Evolutionary conservation across 176 grass and related monocot species (phyloP), one percentile per base, ranked within the genome.

Genomic region (Miscanthus lutarioriparius): DNA sequence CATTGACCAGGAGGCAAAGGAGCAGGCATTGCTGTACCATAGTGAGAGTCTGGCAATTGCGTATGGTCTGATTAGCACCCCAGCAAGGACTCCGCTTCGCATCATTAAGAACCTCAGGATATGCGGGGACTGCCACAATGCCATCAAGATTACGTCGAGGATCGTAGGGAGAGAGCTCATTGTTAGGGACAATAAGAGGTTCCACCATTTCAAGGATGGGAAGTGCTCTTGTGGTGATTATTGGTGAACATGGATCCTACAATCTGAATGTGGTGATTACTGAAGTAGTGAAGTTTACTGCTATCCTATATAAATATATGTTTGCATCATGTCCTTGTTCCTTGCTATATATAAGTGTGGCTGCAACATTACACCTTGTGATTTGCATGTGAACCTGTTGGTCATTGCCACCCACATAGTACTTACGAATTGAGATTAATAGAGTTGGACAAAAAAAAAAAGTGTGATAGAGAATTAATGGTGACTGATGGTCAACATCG

Each of bases 41-140:
- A 71, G 68, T 25, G 68, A 71, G 68, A 41, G 68, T 37, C 37
- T 71, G 68, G 68, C 68, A 15, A 43, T 71, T 71, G 68, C 68
- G 6, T 71, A 71, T 43, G 68, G 68, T 71, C 68, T 71, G 68
- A 71, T 71, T 71, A 71, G 68, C 68, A 71, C 68, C 68, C 68
- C 68, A 7, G 68, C 68, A 71, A 41, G 68, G 68, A 71, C 68
- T 25, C 68, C 68, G 5, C 68, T 71, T 43, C 68, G 68, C 37
- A 71, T 41, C 37, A 71, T 71, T 43, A 71, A 71, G 68, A 71
- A 71, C 68, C 68, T 71, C 20, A 71, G 68, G 68, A 71, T 71
- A 6, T 71, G 68, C 1, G 68, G 68, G 22, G 68, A 71, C 38
- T 71, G 68, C 22, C 68, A 71, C 11, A 71, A 41, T 25, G 68